These are phyloP conservation scores for Stachybotrys echinatus DNA, from an alignment of 2,329 filamentous ascomycete genomes.

Conservation along the genomic window DNA sequence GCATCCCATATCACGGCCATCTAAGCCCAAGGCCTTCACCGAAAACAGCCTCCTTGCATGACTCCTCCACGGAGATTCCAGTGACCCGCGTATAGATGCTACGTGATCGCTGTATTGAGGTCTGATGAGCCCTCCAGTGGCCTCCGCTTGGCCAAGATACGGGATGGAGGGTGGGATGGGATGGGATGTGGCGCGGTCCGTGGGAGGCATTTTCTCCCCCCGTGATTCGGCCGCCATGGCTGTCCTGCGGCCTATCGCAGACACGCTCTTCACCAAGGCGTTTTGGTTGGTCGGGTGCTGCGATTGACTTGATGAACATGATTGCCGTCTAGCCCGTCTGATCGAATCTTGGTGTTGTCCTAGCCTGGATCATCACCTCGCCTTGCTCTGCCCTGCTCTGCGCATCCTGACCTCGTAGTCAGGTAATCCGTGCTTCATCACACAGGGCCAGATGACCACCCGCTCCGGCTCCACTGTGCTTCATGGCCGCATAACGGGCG, in stretches of 20 bases:
- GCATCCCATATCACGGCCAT: neutral
- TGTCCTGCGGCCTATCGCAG: neutral
- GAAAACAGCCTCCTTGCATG: neutral
- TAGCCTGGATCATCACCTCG: too few relatives aligned
- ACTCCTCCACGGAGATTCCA: neutral
- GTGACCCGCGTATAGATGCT: neutral
- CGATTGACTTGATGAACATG: too few relatives aligned
- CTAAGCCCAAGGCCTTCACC: neutral
- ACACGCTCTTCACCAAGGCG: neutral
- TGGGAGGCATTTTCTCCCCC: neutral
- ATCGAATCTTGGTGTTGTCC: neutral
- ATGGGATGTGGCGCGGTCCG: neutral
- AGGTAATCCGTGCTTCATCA: too few relatives aligned
- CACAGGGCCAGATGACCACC: neutral
- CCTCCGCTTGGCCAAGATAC: neutral
- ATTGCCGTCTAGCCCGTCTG: too few relatives aligned
- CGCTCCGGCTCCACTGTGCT: conserved; percentile 16
- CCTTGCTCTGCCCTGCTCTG: too few relatives aligned
- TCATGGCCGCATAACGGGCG: conserved; percentile 17
- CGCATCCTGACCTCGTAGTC: too few relatives aligned
- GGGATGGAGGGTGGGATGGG: neutral
- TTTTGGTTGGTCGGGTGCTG: neutral
- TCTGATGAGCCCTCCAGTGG: neutral
- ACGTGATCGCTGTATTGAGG: neutral
- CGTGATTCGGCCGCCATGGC: neutral